phyloP scores from a whole-genome alignment of 164 flowering plant genomes.

The Stephania yunnanensis region DNA sequence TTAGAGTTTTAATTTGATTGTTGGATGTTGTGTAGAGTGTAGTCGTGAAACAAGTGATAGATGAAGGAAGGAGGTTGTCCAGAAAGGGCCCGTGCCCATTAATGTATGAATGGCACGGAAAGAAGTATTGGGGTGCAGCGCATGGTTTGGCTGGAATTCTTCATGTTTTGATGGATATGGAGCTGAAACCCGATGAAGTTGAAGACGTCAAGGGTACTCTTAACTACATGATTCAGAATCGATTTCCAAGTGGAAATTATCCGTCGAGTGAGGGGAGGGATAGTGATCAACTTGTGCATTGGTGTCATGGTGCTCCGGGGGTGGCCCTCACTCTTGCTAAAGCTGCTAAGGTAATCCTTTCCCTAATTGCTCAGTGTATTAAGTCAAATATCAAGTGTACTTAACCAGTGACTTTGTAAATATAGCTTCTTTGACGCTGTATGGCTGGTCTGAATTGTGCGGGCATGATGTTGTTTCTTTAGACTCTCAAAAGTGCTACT shows the following conservation, averaged over 20 bases:
- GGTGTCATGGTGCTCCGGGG: constrained; percentile 94
- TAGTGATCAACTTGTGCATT: constrained; percentile 67
- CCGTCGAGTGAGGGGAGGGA: constrained; percentile 58
- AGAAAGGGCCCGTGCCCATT: constrained; percentile 37
- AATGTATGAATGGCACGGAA: constrained; percentile 65
- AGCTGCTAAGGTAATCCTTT: constrained; percentile 61
- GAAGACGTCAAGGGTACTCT: constrained; percentile 65
- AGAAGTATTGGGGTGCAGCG: constrained; percentile 69
- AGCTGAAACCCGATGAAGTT: constrained; percentile 54
- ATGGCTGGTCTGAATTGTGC: too few species aligned
- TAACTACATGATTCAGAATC: constrained; percentile 56
- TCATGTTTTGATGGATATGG: constrained; percentile 66
- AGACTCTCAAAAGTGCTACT: too few species aligned
- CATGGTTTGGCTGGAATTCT: constrained; percentile 88
- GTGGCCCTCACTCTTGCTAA: constrained; percentile 65
- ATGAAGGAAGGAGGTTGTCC: constrained; percentile 37
- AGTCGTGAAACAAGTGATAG: constrained; percentile 35
- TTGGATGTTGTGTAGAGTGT: constrained; percentile 25
- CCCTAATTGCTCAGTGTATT: too few species aligned
- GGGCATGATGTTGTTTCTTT: too few species aligned
- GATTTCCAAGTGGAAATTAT: constrained; percentile 74
- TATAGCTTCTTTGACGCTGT: too few species aligned
- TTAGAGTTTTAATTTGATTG: neutral
- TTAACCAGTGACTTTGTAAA: too few species aligned
- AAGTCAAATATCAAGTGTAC: too few species aligned